Conservation (phyloP, 805 yeast species). For the Yamadazyma tumulicola region DNA sequence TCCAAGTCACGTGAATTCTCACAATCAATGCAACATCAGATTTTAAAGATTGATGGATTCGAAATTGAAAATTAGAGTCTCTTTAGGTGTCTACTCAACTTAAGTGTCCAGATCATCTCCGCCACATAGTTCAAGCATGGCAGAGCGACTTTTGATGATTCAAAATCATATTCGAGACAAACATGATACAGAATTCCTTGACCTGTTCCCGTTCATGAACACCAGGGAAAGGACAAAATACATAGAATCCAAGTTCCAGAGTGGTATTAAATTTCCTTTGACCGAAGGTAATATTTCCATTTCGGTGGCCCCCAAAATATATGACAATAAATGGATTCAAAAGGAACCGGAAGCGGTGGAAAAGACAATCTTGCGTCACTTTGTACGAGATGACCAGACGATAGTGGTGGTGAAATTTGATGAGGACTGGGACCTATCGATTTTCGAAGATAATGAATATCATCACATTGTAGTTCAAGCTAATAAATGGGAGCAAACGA, state of each 20-base stretch:
- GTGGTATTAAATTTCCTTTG: slow-evolving; percentile 4
- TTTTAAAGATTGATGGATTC: no score
- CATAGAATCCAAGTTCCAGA: slow-evolving; percentile 2
- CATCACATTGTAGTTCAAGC: slow-evolving; percentile 3
- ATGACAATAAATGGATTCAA: not conserved
- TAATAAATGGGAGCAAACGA: slow-evolving; percentile 1
- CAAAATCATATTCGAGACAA: slow-evolving; percentile 10
- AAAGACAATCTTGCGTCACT: not conserved
- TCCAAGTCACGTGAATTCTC: no score
- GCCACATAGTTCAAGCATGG: slow-evolving; percentile 1
- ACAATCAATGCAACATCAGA: no score
- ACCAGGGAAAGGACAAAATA: slow-evolving; percentile 6
- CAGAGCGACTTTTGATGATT: slow-evolving; percentile 9
- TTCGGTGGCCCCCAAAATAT: slow-evolving; percentile 1
- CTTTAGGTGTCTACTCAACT: no score
- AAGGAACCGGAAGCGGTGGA: not conserved
- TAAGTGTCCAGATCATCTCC: no score
- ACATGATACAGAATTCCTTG: slow-evolving; percentile 7
- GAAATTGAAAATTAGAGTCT: no score
- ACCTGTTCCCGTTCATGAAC: slow-evolving; percentile 11
- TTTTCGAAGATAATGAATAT: slow-evolving; percentile 4
- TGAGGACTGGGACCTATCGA: not conserved
- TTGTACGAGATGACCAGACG: slow-evolving; percentile 1
- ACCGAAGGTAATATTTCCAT: not conserved
- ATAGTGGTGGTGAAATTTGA: not conserved